Conservation (phyloP, 345 rosid genomes). For the Raphanus sativus region DNA sequence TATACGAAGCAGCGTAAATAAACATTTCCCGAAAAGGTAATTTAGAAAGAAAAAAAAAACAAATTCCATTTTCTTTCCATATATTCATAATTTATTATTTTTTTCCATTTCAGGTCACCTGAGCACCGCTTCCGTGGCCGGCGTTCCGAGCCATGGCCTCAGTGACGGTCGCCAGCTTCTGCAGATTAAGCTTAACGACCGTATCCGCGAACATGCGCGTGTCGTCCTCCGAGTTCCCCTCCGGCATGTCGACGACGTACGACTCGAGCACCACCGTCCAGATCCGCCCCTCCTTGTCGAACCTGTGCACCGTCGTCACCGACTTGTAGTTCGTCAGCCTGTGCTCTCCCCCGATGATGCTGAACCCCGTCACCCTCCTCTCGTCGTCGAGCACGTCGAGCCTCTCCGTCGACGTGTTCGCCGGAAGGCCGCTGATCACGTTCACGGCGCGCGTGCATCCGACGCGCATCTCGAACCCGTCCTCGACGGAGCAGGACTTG, state of each 20-base stretch:
- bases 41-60: not conserved
- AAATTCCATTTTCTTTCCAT: not conserved
- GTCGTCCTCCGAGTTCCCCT: conserved; percentile 90
- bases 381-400: conserved; percentile 72
- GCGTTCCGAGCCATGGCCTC: conserved; percentile 53
- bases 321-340: conserved; percentile 79
- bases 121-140: conserved; percentile 42
- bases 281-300: conserved; percentile 50
- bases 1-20: not conserved
- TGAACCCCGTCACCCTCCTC: conserved; percentile 59
- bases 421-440: conserved; percentile 80
- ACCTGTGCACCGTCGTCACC: conserved; percentile 67
- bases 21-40: not conserved
- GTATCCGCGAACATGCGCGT: conserved; percentile 86
- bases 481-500: conserved; percentile 56
- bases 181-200: conserved; percentile 74
- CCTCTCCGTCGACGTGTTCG: conserved; percentile 75
- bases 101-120: conserved; percentile 29
- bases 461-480: conserved; percentile 49
- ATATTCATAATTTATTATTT: not conserved
- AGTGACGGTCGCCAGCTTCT: conserved; percentile 71
- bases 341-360: conserved; percentile 77
- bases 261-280: conserved; percentile 79
- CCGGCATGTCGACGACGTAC: conserved; percentile 85
- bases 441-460: conserved; percentile 76